Base-by-base conservation (phyloP, 2,329 filamentous ascomycete species). In the Fusarium humuli region DNA sequence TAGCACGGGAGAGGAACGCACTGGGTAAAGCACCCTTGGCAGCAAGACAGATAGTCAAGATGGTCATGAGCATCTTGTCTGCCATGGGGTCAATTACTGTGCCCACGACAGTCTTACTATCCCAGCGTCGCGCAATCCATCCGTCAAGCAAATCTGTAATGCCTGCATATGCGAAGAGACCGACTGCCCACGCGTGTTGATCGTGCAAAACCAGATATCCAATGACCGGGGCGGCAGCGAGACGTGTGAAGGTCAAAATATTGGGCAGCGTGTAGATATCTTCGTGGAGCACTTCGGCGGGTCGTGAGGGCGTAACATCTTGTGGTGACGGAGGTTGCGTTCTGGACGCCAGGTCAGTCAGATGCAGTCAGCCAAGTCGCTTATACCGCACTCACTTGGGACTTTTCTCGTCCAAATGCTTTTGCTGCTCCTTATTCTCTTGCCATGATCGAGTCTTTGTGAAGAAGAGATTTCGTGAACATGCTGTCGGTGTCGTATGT, bases 211-310 rank as follows among this genome's bases (percentile, higher is more conserved):
- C 91, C 23, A 96, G 88, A 78, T 97, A 98, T 59, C 95, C 96
- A 48, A 98, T 89, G 30, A 92, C 85, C 0, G 96, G 96, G 1
- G 96, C 93, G 3, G 93, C 91, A 53, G 93, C 78, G 41, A 99
- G 88, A 5, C 96, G 92, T 4, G 94, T 93, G 72, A 95, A 90
- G 3, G 96, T 99, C 56, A 99, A 87, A 67, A 97, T 85, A 78
- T 99, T 99, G 42, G 96, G 96, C n/a, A 99, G 78, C 37, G 94
- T 99, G 83, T 97, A 98, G 77, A 99, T 97, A 77, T 99, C 94
- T 81, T 99, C 96, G 78, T 91, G 68, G 32, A 69, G 53, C 50
- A 65, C 65, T 42, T 71, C 16, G 55, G 42, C 49, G 44, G 57
- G 42, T 41, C 57, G 56, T 23, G 55, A 16, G 20, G 54, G 27